phyloP scores from a whole-genome alignment of 139 green algal species.

The Chlamydomonas sp. region DNA sequence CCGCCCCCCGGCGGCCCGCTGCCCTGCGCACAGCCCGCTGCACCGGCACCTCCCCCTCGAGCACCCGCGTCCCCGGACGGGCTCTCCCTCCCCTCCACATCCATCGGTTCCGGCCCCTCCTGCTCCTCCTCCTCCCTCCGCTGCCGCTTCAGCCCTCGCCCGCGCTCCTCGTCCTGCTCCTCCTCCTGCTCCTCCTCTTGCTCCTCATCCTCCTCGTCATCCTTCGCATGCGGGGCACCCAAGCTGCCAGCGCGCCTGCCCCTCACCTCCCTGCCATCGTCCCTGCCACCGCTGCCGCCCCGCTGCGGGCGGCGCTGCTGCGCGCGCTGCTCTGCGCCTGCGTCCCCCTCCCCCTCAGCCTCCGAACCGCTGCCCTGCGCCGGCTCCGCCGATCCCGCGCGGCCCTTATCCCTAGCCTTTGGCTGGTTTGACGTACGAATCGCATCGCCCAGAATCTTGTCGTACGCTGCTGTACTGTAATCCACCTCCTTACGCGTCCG shows the following conservation, averaged over 20 bases:
- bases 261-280: neutral
- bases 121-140: neutral
- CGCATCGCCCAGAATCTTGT: conserved; percentile 32
- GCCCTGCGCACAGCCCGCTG: too few relatives aligned
- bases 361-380: too few relatives aligned
- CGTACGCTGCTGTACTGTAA: conserved; percentile 26
- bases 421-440: neutral
- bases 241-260: neutral
- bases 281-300: neutral
- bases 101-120: neutral
- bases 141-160: neutral
- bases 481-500: conserved; percentile 41
- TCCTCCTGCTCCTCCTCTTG: neutral
- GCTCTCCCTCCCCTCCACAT: neutral
- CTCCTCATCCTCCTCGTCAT: neutral
- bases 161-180: neutral
- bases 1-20: too few relatives aligned
- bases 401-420: too few relatives aligned
- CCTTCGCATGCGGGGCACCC: neutral
- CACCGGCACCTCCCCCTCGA: too few relatives aligned
- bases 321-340: too few relatives aligned
- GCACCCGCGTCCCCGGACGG: too few relatives aligned
- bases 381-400: too few relatives aligned
- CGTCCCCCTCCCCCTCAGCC: too few relatives aligned
- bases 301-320: too few relatives aligned